Evolutionary conservation across 2,329 filamentous ascomycete genomes (phyloP).

Genomic region (Colletotrichum chlorophyti): DNA sequence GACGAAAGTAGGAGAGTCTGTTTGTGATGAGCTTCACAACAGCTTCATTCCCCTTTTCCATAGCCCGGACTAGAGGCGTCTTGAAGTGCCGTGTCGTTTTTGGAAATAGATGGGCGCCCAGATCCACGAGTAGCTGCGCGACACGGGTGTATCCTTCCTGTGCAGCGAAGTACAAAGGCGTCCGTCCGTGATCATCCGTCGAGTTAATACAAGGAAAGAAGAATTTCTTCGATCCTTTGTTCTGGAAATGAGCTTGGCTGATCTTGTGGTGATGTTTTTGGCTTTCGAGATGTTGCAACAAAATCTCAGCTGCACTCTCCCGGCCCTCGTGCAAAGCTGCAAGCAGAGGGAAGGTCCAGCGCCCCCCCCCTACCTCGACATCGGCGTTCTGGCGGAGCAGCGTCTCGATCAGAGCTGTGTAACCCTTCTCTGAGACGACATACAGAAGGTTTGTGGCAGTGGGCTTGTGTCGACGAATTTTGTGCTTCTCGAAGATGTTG

Average conservation of each 20-base stretch:
- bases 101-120: rapidly evolving
- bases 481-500: neutral
- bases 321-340: neutral
- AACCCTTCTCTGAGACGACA: neutral
- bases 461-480: neutral
- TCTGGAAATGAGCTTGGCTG: neutral
- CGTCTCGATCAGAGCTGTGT: rapidly evolving
- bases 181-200: neutral
- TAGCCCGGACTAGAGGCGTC: neutral
- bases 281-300: neutral
- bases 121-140: rapidly evolving
- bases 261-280: neutral
- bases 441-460: neutral
- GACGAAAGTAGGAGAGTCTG: neutral
- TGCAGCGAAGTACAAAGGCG: neutral
- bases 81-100: rapidly evolving
- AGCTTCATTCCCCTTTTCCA: neutral
- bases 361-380: rapidly evolving
- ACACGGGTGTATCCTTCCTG: rapidly evolving
- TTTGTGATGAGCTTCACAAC: neutral
- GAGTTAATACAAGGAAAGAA: neutral
- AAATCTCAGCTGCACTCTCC: rapidly evolving
- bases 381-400: rapidly evolving
- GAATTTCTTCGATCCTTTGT: neutral
- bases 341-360: neutral